Base-by-base conservation (phyloP, 2,329 filamentous ascomycete genomes). In the Arthrinium puccinioides region DNA sequence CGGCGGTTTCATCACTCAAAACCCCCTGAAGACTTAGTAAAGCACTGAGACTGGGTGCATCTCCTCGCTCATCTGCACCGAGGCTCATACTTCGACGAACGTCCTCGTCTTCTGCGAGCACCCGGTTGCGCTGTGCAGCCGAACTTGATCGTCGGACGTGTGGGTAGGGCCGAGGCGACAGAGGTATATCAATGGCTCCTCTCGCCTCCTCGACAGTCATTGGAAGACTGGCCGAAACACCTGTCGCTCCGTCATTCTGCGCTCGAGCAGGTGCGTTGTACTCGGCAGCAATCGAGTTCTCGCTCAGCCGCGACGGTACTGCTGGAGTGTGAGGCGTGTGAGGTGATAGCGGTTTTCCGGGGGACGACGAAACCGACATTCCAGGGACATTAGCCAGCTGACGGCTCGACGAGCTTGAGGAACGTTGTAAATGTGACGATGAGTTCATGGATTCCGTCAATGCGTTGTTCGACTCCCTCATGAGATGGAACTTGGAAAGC, bases 381-480 rank as follows among this genome's bases (percentile, higher is more conserved):
- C 83, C 70, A 3, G 76, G 74, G 4, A 79, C 70, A 44, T 76
- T 77, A 9, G 70, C 64, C 32, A 80, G 52, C 39, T 79, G 76
- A 20, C 76, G 64, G 46, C 76, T 80, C 0, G 76, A 80, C 1
- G 88, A 86, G 41, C 78, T 85, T 5, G 84, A 87, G 1, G 87
- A 92, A 26, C 86, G 78, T 32, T 94, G 84, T 40, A 96, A 66
- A 49, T 94, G 78, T 51, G 88, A 74, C 0, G 90, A 97, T 1
- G 87, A 92, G 20, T 87, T 87, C 73, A 98, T 87, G 1, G 88
- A 95, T 37, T 98, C 92, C 0, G 87, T 94, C 27, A 98, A 72
- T 5, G 79, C 84, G 39, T 87, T 84, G 53, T 95, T 89, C 1
- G 87, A 89, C 43, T 96, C 90, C 46, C 79, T 77, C 85, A 97